Base-by-base conservation (phyloP, 352 stramenopile species). In the Phytophthora niederhauseri region DNA sequence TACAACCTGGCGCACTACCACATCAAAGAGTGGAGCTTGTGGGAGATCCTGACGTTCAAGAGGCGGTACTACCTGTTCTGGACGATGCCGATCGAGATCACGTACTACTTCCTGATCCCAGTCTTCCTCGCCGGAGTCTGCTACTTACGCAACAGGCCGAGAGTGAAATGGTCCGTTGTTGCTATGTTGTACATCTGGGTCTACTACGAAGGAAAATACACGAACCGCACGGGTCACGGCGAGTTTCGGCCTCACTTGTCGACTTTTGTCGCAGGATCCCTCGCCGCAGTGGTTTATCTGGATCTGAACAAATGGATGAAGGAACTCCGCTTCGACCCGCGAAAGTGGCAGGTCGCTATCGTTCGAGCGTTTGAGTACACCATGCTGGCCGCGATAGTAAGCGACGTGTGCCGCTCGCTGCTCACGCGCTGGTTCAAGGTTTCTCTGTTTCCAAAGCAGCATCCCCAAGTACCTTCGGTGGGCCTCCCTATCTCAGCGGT, bases 71-170 rank as follows among this genome's bases (percentile, higher is more conserved):
- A 52, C 6, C 3, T 52, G 2, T 28, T 52, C 8, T 87, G 80
- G 80, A 77, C 80, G 12, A 62, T 87, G 12, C 77, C 77, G 0
- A 53, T 87, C 8, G 72, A 82, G 60, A 80, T 82, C n/a, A 22
- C 34, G 4, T 80, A 80, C 66, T 82, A 82, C 63, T 82, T 75
- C 34, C 41, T 80, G 15, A 73, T 82, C 12, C 75, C 75, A 1
- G 20, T 72, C 2, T 67, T 82, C 19, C 61, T 75, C 0, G 17
- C 76, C 24, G 51, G 56, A 17, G 41, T 71, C 20, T 46, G 34
- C 14, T 14, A 51, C 4, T 5, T 62, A n/a, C 34, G 31, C 46
- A 4, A 19, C 61, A 4, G 12, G 5, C 30, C 22, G 5, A 14
- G 28, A 9, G 28, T 31, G 28, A 31, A 31, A 31, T 31, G 28